Percentiles rank a stretch among this genome's conserved stretches.
phyloP scores from a whole-genome alignment of 192 early-diverging fungal genomes.

The Coemansia sp. region DNA sequence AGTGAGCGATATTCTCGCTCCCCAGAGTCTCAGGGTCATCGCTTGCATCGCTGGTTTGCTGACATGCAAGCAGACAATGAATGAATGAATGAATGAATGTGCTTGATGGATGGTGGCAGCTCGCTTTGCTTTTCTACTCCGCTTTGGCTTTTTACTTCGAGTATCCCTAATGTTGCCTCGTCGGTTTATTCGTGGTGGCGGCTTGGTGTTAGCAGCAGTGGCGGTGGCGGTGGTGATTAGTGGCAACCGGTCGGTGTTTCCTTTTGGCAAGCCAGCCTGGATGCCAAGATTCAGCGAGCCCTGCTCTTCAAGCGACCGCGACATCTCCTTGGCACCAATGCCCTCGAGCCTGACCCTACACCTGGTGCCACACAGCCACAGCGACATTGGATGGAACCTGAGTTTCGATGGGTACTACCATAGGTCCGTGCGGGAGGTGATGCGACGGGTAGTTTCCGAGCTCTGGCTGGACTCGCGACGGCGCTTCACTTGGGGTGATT shows the following conservation, averaged over 20 bases:
- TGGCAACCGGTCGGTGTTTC: conserved; percentile 27
- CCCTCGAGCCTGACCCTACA: conserved; percentile 38
- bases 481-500: conserved; percentile 48
- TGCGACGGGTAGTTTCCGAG: conserved; percentile 22
- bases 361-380: conserved; percentile 46
- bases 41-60: no score
- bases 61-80: not conserved
- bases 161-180: conserved; percentile 15
- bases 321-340: not conserved
- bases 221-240: conserved; percentile 5
- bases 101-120: not conserved
- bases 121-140: not conserved
- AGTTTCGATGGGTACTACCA: conserved; percentile 41
- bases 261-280: conserved; percentile 37
- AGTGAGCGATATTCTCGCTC: no score
- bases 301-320: conserved; percentile 19
- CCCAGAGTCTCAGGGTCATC: no score
- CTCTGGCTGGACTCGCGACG: conserved; percentile 24
- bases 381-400: conserved; percentile 52
- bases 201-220: not conserved
- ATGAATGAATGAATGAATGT: not conserved
- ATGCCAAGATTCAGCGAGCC: conserved; percentile 34
- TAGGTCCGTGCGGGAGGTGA: conserved; percentile 24
- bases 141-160: not conserved
- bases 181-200: conserved; percentile 12